Conservation (phyloP, 139 green algal genomes). For the Diplosphaera chodatii region DNA sequence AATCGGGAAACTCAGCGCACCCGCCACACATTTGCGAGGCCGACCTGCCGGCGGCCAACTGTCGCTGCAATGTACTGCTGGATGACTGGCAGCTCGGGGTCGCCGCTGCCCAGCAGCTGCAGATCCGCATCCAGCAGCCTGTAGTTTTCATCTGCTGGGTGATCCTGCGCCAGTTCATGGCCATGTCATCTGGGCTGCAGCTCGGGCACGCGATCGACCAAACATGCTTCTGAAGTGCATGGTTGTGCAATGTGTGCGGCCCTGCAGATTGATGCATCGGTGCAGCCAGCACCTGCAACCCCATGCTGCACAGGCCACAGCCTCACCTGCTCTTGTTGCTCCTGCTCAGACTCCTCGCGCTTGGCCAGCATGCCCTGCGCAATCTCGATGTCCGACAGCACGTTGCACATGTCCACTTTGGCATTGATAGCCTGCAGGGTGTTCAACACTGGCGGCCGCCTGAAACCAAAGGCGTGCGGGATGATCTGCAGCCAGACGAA, state of each 20-base stretch:
- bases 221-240: too few species aligned
- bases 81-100: constrained; percentile 9
- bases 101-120: constrained; percentile 2
- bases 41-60: neutral
- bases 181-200: too few species aligned
- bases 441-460: constrained; percentile 13
- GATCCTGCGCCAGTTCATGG: neutral
- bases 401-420: constrained; percentile 21
- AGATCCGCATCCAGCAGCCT: constrained; percentile 23
- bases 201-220: too few species aligned
- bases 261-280: too few species aligned
- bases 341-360: constrained; percentile 6
- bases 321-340: neutral
- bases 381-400: constrained; percentile 32
- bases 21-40: neutral
- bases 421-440: neutral
- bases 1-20: neutral
- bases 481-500: constrained; percentile 30
- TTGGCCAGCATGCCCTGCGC: constrained; percentile 7
- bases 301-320: too few species aligned
- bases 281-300: too few species aligned
- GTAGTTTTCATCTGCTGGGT: constrained; percentile 34
- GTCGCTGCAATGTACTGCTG: constrained; percentile 7
- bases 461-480: constrained; percentile 13
- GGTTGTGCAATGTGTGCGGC: too few species aligned